These are phyloP conservation scores for Epichloe scottii DNA, from an alignment of 2,329 filamentous ascomycete genomes.

Conservation along the genomic window DNA sequence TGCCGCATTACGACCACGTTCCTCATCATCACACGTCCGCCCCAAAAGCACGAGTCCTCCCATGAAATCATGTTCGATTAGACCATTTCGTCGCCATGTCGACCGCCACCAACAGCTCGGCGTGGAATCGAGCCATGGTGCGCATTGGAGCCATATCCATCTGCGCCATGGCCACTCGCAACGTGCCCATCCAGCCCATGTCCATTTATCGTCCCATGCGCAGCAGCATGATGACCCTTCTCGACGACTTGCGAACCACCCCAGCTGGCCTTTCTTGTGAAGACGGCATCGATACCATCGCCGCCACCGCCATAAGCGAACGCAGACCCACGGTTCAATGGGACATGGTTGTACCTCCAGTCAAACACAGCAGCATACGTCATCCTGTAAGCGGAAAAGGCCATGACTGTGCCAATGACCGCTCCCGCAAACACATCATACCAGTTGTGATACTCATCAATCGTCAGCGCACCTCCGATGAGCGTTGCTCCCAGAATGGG, in stretches of 20 bases:
- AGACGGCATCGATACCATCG: slow-evolving; percentile 4
- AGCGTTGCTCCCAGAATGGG: slow-evolving; percentile 56
- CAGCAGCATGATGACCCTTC: not conserved
- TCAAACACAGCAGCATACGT: slow-evolving; percentile 57
- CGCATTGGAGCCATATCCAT: not conserved
- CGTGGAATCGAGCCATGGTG: not conserved
- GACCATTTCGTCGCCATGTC: slow-evolving; percentile 1
- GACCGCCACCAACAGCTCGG: not conserved
- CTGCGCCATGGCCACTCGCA: not conserved
- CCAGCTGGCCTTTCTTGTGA: slow-evolving; percentile 6
- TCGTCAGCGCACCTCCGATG: slow-evolving; percentile 57
- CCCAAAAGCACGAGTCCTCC: not conserved
- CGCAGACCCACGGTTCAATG: slow-evolving; percentile 38
- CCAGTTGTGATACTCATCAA: slow-evolving; percentile 66
- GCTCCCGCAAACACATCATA: slow-evolving; percentile 60
- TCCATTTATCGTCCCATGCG: not conserved
- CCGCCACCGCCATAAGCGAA: slow-evolving; percentile 5
- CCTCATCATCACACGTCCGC: too few species aligned
- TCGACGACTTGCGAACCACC: slow-evolving; percentile 1
- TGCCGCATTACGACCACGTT: too few species aligned
- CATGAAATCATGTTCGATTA: not conserved
- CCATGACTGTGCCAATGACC: slow-evolving; percentile 51
- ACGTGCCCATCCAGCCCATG: not conserved
- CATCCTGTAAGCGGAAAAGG: slow-evolving; percentile 54
- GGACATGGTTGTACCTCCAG: slow-evolving; percentile 53